Evolutionary conservation across 2,329 filamentous ascomycete species (phyloP).

Genomic region (Fusarium mangiferae): DNA sequence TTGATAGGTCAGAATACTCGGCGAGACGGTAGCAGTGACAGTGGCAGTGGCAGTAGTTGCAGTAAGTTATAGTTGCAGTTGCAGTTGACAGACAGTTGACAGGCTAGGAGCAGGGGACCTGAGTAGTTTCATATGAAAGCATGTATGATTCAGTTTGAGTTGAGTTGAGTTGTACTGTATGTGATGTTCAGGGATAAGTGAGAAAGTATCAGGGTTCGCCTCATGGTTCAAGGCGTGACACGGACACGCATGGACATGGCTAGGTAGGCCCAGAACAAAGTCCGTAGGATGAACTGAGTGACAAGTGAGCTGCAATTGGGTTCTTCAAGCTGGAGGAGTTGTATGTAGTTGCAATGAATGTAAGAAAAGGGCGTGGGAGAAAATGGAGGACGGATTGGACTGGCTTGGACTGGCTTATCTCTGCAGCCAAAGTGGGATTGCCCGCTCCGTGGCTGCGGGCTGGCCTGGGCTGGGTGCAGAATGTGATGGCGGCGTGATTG

Average conservation of each 20-base stretch:
- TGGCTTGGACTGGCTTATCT: constrained; percentile 31
- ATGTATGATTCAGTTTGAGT: constrained; percentile 22
- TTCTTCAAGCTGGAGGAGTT: neutral
- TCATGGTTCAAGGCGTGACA: constrained; percentile 40
- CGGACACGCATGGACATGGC: constrained; percentile 28
- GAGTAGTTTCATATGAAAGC: constrained; percentile 40
- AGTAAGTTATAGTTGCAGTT: neutral
- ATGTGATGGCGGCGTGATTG: constrained; percentile 34
- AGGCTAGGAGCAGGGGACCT: constrained; percentile 29
- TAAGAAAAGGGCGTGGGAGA: constrained; percentile 18
- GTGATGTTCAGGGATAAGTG: constrained; percentile 30
- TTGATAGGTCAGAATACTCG: constrained; percentile 13
- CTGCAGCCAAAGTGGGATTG: constrained; percentile 21
- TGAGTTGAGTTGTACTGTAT: neutral
- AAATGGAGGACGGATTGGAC: constrained; percentile 6
- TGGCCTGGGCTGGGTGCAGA: constrained; percentile 18
- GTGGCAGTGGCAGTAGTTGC: neutral
- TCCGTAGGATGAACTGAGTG: constrained; percentile 29
- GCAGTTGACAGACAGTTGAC: constrained; percentile 2
- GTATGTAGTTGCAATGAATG: constrained; percentile 1
- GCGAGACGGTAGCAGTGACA: constrained; percentile 1
- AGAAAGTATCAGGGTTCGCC: constrained; percentile 32
- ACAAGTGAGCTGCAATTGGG: neutral
- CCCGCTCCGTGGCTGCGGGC: constrained; percentile 18
- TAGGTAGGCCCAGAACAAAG: constrained; percentile 21